Evolutionary conservation across 371 early-diverging fungal genomes (phyloP).

Genomic region (Mucor ambiguus): DNA sequence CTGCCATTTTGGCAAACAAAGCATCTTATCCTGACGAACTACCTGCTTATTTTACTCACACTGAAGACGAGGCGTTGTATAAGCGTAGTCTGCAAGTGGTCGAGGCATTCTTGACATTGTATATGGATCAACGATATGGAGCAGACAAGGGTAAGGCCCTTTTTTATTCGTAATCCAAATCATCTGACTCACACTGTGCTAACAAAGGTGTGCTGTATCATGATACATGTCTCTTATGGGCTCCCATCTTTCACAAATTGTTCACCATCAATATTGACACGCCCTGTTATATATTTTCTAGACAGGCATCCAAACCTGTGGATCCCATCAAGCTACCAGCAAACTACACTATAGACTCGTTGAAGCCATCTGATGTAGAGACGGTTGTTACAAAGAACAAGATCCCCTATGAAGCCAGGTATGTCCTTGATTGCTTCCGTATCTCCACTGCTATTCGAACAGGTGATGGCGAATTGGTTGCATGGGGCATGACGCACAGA

Average conservation of each 20-base stretch:
- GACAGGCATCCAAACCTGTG: background rate
- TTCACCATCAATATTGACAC: background rate
- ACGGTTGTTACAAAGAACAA: conserved; percentile 1
- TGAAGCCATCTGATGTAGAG: background rate
- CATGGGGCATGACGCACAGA: conserved; percentile 19
- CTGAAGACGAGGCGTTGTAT: background rate
- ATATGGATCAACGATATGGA: background rate
- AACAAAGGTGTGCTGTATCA: background rate
- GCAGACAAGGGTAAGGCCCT: background rate
- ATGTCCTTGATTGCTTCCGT: conserved; percentile 9
- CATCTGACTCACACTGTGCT: background rate
- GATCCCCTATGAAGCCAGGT: background rate
- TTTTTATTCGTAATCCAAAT: background rate
- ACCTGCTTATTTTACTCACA: conserved; percentile 2
- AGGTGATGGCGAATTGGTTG: conserved; percentile 11
- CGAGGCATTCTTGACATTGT: background rate
- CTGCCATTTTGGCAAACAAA: background rate
- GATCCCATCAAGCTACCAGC: background rate
- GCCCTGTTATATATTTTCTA: conserved; percentile 14
- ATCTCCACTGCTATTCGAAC: conserved; percentile 10
- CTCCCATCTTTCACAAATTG: background rate
- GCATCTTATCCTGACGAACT: background rate
- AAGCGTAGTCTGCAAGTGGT: background rate
- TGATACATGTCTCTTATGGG: conserved; percentile 10
- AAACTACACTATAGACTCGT: background rate